Conservation (phyloP, 148 eudicot species). For the Camellia lanceoleosa region DNA sequence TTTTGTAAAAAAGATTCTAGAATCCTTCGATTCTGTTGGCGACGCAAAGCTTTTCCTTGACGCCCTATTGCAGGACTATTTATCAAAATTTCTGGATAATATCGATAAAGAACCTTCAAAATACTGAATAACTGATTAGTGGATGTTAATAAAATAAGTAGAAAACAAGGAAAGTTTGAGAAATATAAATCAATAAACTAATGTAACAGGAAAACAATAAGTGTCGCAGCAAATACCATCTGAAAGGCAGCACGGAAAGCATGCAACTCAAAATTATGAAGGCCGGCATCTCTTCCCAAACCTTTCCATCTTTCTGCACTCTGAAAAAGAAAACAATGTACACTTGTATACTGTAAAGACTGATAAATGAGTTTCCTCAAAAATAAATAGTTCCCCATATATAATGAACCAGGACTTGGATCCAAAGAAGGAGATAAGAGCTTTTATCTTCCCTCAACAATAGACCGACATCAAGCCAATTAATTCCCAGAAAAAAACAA, state of each 20-base stretch:
- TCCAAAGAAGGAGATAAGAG: neutral
- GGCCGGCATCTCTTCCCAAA: slow-evolving; percentile 59
- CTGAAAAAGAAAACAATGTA: slow-evolving; percentile 28
- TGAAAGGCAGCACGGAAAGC: slow-evolving; percentile 92
- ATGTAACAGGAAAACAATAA: neutral
- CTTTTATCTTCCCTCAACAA: neutral
- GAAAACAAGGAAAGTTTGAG: neutral
- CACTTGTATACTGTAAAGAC: neutral
- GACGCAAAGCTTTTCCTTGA: slow-evolving; percentile 90
- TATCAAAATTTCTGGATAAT: slow-evolving; percentile 57
- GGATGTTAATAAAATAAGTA: neutral
- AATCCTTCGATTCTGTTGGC: slow-evolving; percentile 47
- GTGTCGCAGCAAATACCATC: slow-evolving; percentile 49
- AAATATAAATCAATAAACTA: neutral
- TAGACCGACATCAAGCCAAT: neutral
- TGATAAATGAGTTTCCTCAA: neutral
- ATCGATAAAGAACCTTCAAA: slow-evolving; percentile 63
- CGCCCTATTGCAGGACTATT: slow-evolving; percentile 76
- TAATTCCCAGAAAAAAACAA: neutral
- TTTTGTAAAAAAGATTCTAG: slow-evolving; percentile 30
- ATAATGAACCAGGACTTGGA: neutral
- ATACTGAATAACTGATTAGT: slow-evolving; percentile 21
- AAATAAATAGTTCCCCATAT: neutral
- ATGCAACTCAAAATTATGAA: slow-evolving; percentile 90
- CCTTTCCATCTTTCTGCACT: slow-evolving; percentile 90